A percentile compares a stretch with the other conserved stretches of the same genome.
These are phyloP conservation scores for Talaromyces islandicus DNA, from an alignment of 2,329 filamentous ascomycete genomes.

Conservation along the genomic window DNA sequence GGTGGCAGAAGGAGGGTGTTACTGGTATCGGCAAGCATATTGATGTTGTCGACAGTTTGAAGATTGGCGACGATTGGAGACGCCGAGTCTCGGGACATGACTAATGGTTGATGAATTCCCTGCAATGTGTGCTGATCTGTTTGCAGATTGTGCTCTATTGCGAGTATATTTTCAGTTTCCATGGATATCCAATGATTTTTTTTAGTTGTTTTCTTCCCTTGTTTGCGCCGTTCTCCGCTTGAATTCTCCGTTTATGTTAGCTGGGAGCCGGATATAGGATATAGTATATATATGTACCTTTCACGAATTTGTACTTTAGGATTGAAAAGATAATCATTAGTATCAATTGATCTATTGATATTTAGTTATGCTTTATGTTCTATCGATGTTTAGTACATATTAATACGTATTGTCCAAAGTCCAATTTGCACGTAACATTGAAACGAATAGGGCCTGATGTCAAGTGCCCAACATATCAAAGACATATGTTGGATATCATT, in stretches of 20 bases:
- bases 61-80: slow-evolving; percentile 81
- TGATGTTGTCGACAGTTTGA: slow-evolving; percentile 75
- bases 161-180: slow-evolving; percentile 10
- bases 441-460: too few relatives aligned
- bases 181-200: slow-evolving; percentile 18
- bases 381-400: not conserved
- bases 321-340: not conserved
- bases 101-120: slow-evolving; percentile 22
- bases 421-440: too few relatives aligned
- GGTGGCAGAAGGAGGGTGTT: slow-evolving; percentile 67
- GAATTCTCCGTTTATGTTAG: not conserved
- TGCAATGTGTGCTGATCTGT: slow-evolving; percentile 19
- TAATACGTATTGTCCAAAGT: too few relatives aligned
- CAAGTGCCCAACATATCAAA: too few relatives aligned
- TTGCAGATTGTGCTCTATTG: slow-evolving; percentile 17
- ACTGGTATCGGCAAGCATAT: slow-evolving; percentile 83
- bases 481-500: too few relatives aligned
- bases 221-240: not conserved
- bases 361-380: not conserved
- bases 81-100: slow-evolving; percentile 65
- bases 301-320: not conserved
- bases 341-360: not conserved
- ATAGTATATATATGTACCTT: not conserved
- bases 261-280: not conserved
- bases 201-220: slow-evolving; percentile 14